These are phyloP conservation scores for Aureobasidium musti DNA, from an alignment of 2,329 filamentous ascomycete genomes.

Conservation along the genomic window DNA sequence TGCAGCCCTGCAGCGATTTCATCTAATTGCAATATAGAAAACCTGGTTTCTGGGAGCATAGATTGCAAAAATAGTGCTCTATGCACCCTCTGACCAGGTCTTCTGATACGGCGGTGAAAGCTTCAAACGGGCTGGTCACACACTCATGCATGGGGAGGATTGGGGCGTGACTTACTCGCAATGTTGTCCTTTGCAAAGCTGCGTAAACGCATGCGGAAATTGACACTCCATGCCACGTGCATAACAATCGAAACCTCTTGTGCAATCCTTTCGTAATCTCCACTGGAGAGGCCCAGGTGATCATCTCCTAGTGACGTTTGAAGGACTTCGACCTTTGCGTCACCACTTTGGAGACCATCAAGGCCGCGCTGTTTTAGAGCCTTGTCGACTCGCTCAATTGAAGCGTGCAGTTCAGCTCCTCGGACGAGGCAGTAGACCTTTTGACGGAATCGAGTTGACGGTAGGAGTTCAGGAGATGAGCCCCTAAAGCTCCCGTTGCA, in stretches of 20 bases:
- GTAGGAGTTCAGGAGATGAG: constrained; percentile 54
- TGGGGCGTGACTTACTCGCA: constrained; percentile 39
- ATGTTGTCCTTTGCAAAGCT: constrained; percentile 60
- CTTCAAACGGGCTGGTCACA: constrained; percentile 13
- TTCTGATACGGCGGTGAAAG: constrained; percentile 8
- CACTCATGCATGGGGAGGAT: constrained; percentile 18
- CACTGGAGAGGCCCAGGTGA: constrained; percentile 52
- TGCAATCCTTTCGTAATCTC: constrained; percentile 48
- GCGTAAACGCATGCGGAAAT: constrained; percentile 60
- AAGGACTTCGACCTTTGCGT: constrained; percentile 53
- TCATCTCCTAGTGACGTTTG: constrained; percentile 52
- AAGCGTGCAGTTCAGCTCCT: constrained; percentile 47
- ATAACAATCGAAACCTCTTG: constrained; percentile 56
- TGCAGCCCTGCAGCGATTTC: constrained; percentile 20
- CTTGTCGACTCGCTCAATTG: constrained; percentile 49
- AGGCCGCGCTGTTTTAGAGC: constrained; percentile 47
- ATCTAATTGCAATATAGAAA: constrained; percentile 16
- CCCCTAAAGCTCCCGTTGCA: constrained; percentile 55
- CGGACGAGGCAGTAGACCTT: constrained; percentile 61
- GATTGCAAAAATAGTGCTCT: constrained; percentile 13
- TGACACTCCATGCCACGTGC: constrained; percentile 66
- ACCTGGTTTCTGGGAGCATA: constrained; percentile 24
- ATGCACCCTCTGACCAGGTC: constrained; percentile 24
- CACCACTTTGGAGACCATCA: constrained; percentile 38
- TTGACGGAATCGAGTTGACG: constrained; percentile 43